phyloP scores from a whole-genome alignment of 148 eudicot species.

The Beta vulgaris region DNA sequence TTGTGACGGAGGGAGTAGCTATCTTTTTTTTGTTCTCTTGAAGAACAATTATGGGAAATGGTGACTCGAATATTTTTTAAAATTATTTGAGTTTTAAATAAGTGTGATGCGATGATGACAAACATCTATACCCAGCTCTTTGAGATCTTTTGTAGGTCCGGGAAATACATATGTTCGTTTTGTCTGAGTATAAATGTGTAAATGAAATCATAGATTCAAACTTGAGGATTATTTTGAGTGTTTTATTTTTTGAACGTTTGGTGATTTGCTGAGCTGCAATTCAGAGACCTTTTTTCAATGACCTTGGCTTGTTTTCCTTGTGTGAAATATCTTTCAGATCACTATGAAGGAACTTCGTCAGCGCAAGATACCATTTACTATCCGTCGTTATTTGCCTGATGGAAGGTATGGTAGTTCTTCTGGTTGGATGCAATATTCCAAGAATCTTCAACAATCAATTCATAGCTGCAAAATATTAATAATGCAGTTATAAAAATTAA shows the following conservation, averaged over 20 bases:
- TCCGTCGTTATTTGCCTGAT: slow-evolving; percentile 96
- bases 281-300: not conserved
- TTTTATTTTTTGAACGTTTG: no score
- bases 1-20: no score
- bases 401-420: slow-evolving; percentile 55
- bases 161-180: slow-evolving; percentile 9
- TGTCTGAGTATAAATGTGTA: slow-evolving; percentile 6
- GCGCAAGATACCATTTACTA: slow-evolving; percentile 93
- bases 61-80: no score
- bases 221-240: no score
- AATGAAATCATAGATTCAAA: no score
- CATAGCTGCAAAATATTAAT: no score
- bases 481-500: no score
- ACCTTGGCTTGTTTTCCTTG: not conserved
- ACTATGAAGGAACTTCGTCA: slow-evolving; percentile 97
- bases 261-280: not conserved
- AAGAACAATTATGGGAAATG: no score
- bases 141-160: slow-evolving; percentile 13
- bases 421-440: not conserved
- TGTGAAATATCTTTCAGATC: slow-evolving; percentile 42
- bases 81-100: no score
- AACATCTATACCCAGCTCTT: slow-evolving; percentile 19
- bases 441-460: no score
- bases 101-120: not conserved
- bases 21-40: no score